Conservation (phyloP, 441 rosid species). For the Erodium texanum region DNA sequence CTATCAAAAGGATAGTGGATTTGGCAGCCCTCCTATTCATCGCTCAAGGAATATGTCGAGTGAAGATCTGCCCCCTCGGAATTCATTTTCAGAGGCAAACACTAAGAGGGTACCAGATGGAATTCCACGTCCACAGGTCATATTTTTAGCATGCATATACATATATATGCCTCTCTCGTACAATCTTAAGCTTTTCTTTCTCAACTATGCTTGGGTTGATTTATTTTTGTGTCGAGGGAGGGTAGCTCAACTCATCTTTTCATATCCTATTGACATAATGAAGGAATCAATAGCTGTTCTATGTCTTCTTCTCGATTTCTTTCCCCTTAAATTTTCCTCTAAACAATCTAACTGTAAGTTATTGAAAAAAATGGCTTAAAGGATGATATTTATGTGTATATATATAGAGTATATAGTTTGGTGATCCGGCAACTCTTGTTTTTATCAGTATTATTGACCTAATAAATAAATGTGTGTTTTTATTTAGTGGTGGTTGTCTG, state of each 20-base stretch:
- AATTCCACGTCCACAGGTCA: slow-evolving; percentile 52
- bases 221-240: not conserved
- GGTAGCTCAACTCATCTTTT: not conserved
- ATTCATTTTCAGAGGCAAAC: slow-evolving; percentile 35
- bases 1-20: slow-evolving; percentile 40
- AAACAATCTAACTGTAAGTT: not conserved
- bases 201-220: not conserved
- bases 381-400: too few species aligned
- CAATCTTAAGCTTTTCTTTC: not conserved
- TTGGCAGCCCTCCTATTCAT: slow-evolving; percentile 57
- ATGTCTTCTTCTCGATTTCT: too few species aligned
- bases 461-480: not conserved
- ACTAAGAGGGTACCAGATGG: slow-evolving; percentile 35
- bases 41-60: slow-evolving; percentile 34
- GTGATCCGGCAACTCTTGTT: not conserved
- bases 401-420: not conserved
- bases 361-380: too few species aligned
- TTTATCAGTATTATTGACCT: not conserved
- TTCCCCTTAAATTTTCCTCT: not conserved
- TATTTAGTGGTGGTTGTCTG: not conserved
- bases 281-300: not conserved
- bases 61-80: slow-evolving; percentile 29
- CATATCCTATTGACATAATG: not conserved
- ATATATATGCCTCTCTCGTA: not conserved
- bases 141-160: slow-evolving; percentile 4